These are phyloP conservation scores for Penicillium maclennaniae DNA, from an alignment of 495 filamentous ascomycete genomes.

Conservation along the genomic window DNA sequence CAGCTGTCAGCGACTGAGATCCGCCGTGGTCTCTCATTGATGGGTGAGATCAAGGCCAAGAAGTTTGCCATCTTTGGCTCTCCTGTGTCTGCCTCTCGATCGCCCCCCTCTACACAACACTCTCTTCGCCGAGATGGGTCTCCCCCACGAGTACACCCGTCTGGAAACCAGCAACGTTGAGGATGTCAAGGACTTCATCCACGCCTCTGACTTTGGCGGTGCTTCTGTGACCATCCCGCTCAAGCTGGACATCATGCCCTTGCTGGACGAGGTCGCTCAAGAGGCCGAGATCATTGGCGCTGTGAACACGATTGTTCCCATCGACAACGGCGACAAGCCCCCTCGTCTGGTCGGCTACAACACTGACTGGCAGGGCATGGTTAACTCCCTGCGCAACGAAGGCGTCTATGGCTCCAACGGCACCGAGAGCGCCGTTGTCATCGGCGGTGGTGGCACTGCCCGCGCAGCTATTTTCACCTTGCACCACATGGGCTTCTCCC, in stretches of 20 bases:
- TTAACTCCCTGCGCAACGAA: slow-evolving; percentile 68
- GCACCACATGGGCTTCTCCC: slow-evolving; percentile 74
- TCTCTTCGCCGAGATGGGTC: slow-evolving; percentile 70
- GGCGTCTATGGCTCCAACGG: slow-evolving; percentile 51
- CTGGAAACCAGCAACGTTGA: slow-evolving; percentile 68
- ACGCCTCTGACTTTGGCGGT: slow-evolving; percentile 74
- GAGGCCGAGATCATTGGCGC: slow-evolving; percentile 84
- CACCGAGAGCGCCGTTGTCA: slow-evolving; percentile 51
- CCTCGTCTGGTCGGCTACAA: slow-evolving; percentile 75
- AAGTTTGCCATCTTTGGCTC: slow-evolving; percentile 84
- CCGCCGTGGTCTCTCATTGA: slow-evolving; percentile 65
- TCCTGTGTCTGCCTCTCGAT: slow-evolving; percentile 75
- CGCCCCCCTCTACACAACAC: slow-evolving; percentile 84
- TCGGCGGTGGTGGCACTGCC: slow-evolving; percentile 89
- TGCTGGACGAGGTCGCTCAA: slow-evolving; percentile 73
- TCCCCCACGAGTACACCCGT: slow-evolving; percentile 83
- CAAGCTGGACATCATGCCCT: slow-evolving; percentile 80
- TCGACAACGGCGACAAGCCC: slow-evolving; percentile 29
- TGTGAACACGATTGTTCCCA: slow-evolving; percentile 86
- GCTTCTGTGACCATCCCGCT: slow-evolving; percentile 94
- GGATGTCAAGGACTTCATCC: slow-evolving; percentile 65
- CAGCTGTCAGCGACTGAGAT: slow-evolving; percentile 93
- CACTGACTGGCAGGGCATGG: slow-evolving; percentile 96
- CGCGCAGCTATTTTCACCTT: slow-evolving; percentile 89
- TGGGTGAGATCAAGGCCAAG: slow-evolving; percentile 74